Base-by-base conservation (phyloP, 1,284 basidiomycete species). In the Gastroboletus turbinatus region DNA sequence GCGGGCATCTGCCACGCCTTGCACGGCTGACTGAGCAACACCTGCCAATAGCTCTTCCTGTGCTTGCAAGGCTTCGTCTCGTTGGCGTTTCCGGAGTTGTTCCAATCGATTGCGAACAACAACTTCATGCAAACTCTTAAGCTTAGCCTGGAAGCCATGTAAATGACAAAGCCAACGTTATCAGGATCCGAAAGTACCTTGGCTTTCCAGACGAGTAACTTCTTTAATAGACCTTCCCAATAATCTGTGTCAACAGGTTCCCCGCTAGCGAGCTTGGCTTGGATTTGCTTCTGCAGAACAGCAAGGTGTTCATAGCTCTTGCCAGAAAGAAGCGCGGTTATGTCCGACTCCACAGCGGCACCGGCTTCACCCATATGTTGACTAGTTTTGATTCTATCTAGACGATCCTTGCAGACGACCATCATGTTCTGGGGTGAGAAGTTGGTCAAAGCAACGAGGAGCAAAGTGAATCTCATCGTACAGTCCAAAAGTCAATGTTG, bases 221-320 rank as follows among this genome's bases (percentile, higher is more conserved):
- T 95, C 72, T 93, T 92, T 57, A 99, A 74, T 7, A 99, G 76
- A 38, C 87, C 81, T 73, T 98, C 96, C 97, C 97, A 99, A 70
- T 99, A 99, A 71, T 99, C 97, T 14, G 88, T 90, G 72, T 99
- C 97, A 39, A 99, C 84, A 1, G 96, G 94, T 73, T 98, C 95
- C 32, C 94, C 93, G 57, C 93, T 94, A 0, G 82, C 79, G 1
- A 99, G 82, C 74, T 99, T 99, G 50, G 81, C 81, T 65, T 94
- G 92, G 16, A 99, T 89, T 65, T 89, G 88, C 56, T 84, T 81
- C 73, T 99, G 96, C 32, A 99, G 79, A 39, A 82, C 82, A 19
- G 83, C 80, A 35, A 99, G 82, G 59, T 98, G 88, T 3, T 94
- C 88, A 57, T 92, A 88, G 4, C 88, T 83, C 74, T 96, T 95